Percentiles rank a stretch among this genome's conserved stretches.
Evolutionary conservation across 495 filamentous ascomycete genomes (phyloP).

Genomic region (Neurospora sp.): DNA sequence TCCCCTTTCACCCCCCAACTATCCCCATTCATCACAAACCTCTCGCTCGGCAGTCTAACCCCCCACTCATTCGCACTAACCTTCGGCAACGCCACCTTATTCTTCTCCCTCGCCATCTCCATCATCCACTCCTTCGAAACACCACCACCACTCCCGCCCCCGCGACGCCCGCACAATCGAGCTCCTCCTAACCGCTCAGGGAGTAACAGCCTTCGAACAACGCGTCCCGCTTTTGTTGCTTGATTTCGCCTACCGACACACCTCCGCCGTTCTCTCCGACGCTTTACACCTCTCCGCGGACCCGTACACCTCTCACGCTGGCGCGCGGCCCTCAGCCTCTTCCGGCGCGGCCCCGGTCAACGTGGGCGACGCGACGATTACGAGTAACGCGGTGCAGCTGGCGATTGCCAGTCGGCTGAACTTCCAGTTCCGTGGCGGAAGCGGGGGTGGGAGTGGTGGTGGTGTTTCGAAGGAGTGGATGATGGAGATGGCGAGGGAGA

Average conservation of each 20-base stretch:
- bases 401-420: constrained; percentile 40
- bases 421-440: constrained; percentile 43
- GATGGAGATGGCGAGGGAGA: constrained; percentile 68
- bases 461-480: constrained; percentile 76
- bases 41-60: constrained; percentile 75
- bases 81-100: constrained; percentile 67
- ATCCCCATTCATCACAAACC: constrained; percentile 75
- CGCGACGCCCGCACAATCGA: constrained; percentile 88
- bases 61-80: constrained; percentile 66
- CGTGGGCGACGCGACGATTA: constrained; percentile 34
- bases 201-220: constrained; percentile 84
- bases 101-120: constrained; percentile 74
- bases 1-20: constrained; percentile 54
- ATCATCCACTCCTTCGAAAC: constrained; percentile 79
- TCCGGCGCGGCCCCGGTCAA: constrained; percentile 37
- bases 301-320: constrained; percentile 47
- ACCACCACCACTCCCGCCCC: constrained; percentile 55
- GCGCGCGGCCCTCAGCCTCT: constrained; percentile 34
- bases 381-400: constrained; percentile 37
- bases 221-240: constrained; percentile 89
- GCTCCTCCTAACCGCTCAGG: constrained; percentile 76
- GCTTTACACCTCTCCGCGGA: constrained; percentile 54
- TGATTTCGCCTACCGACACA: constrained; percentile 90
- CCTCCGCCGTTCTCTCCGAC: constrained; percentile 54
- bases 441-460: constrained; percentile 25